These are phyloP conservation scores for Phanerodontia chrysosporium DNA, from an alignment of 768 basidiomycete genomes.

Conservation along the genomic window DNA sequence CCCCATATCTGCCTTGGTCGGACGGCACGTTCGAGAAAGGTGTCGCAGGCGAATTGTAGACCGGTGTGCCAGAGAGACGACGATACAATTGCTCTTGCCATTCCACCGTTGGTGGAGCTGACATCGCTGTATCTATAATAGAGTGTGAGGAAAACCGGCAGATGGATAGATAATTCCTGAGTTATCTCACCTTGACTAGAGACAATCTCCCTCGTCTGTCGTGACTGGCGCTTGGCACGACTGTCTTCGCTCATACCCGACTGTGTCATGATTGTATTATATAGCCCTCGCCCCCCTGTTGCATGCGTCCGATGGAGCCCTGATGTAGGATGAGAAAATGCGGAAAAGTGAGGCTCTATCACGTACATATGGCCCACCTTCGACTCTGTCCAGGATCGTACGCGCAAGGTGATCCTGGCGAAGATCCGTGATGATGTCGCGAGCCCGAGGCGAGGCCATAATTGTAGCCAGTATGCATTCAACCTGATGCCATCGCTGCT, in stretches of 20 bases:
- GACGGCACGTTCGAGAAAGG: slow-evolving; percentile 5
- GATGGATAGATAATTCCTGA: too few species aligned
- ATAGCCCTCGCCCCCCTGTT: slow-evolving; percentile 14
- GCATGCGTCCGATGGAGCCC: slow-evolving; percentile 3
- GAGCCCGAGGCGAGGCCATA: slow-evolving; percentile 64
- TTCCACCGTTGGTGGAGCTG: slow-evolving; percentile 54
- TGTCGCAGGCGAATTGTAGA: slow-evolving; percentile 4
- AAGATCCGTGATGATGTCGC: slow-evolving; percentile 57
- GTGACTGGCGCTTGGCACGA: slow-evolving; percentile 61
- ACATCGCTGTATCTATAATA: slow-evolving; percentile 19
- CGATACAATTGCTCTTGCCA: slow-evolving; percentile 75
- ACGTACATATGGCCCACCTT: slow-evolving; percentile 75
- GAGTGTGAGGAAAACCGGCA: too few species aligned
- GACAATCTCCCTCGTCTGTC: slow-evolving; percentile 75
- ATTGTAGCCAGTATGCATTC: slow-evolving; percentile 85
- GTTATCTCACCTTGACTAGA: slow-evolving; percentile 36
- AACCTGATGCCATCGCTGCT: slow-evolving; percentile 88
- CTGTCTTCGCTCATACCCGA: slow-evolving; percentile 20
- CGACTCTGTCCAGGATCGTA: slow-evolving; percentile 73
- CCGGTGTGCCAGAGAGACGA: slow-evolving; percentile 29
- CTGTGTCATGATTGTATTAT: slow-evolving; percentile 30
- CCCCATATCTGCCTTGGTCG: slow-evolving; percentile 2
- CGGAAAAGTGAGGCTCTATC: not conserved
- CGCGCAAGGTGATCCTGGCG: slow-evolving; percentile 71
- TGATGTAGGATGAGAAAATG: slow-evolving; percentile 1